phyloP scores from a whole-genome alignment of 768 basidiomycete species.

The Erythrobasidium yunnanense region DNA sequence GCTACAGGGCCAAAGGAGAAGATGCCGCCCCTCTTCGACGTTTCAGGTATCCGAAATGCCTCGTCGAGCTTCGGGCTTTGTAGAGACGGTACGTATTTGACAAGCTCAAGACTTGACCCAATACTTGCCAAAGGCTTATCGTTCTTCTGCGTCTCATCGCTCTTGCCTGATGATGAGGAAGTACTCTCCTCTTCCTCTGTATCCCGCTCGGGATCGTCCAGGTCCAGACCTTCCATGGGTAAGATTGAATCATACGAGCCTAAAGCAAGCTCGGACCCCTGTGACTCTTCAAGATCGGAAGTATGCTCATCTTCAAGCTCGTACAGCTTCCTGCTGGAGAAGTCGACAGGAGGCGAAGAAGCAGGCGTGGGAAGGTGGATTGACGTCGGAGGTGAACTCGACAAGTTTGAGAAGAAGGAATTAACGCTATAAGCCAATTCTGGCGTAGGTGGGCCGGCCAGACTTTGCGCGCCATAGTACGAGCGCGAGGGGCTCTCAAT shows the following conservation, averaged over 20 bases:
- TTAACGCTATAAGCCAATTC: not conserved
- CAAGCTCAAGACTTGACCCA: not conserved
- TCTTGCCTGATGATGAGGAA: not conserved
- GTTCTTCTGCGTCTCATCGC: not conserved
- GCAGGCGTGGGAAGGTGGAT: not conserved
- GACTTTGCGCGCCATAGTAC: too few relatives aligned
- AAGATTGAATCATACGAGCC: not conserved
- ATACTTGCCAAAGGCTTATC: not conserved
- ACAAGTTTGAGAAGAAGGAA: not conserved
- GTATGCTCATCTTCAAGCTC: not conserved
- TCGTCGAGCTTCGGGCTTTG: too few relatives aligned
- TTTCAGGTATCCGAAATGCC: not conserved
- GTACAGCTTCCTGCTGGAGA: not conserved
- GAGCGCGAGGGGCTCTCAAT: too few relatives aligned
- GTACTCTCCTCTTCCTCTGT: not conserved
- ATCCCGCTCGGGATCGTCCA: not conserved
- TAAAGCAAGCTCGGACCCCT: not conserved
- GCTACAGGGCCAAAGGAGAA: too few relatives aligned
- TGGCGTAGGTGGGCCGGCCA: not conserved
- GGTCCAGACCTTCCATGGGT: constrained; percentile 14
- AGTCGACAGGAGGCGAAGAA: not conserved
- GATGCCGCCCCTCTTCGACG: too few relatives aligned
- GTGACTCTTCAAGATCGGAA: not conserved
- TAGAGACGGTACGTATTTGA: too few relatives aligned
- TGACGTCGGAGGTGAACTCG: not conserved